Evolutionary conservation across 1,139 yeast genomes (phyloP).

Genomic region (Candida frijolesensis): DNA sequence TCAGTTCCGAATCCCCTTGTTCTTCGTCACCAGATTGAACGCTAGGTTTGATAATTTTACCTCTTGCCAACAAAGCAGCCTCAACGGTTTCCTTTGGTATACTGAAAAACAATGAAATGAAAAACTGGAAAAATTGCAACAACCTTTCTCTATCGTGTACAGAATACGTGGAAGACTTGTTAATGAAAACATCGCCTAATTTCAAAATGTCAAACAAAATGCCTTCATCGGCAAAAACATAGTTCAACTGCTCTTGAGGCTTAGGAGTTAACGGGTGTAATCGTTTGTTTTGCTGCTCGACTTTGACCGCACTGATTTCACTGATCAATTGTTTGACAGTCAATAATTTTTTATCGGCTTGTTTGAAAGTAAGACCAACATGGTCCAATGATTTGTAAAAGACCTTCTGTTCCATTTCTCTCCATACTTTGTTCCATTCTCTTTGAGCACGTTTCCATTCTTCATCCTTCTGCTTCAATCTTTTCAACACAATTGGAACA

Average conservation of each 20-base stretch:
- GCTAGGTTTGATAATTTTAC: conserved; percentile 17
- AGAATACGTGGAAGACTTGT: conserved; percentile 73
- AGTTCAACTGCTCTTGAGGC: conserved; percentile 79
- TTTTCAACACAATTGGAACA: conserved; percentile 86
- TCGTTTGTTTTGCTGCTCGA: conserved; percentile 78
- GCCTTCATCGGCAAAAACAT: conserved; percentile 63
- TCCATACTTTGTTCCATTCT: conserved; percentile 99
- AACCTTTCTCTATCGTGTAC: conserved; percentile 79
- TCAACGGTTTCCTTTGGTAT: conserved; percentile 40
- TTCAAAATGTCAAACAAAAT: conserved; percentile 74
- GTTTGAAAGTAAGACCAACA: conserved; percentile 92
- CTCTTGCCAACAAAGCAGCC: conserved; percentile 26
- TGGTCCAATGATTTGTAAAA: conserved; percentile 93
- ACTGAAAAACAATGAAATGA: conserved; percentile 69
- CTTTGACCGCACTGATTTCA: conserved; percentile 89
- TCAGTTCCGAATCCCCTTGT: conserved; percentile 14
- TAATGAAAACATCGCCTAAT: conserved; percentile 70
- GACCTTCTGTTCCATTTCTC: conserved; percentile 95
- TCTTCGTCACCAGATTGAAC: conserved; percentile 17
- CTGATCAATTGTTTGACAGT: conserved; percentile 89
- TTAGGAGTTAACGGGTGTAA: conserved; percentile 86
- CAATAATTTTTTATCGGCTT: conserved; percentile 88
- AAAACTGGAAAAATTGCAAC: conserved; percentile 69
- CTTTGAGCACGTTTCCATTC: conserved; percentile 99
- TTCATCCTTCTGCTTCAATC: conserved; percentile 96